phyloP scores from a whole-genome alignment of 108 stramenopile species.

The Skeletonema grethae region DNA sequence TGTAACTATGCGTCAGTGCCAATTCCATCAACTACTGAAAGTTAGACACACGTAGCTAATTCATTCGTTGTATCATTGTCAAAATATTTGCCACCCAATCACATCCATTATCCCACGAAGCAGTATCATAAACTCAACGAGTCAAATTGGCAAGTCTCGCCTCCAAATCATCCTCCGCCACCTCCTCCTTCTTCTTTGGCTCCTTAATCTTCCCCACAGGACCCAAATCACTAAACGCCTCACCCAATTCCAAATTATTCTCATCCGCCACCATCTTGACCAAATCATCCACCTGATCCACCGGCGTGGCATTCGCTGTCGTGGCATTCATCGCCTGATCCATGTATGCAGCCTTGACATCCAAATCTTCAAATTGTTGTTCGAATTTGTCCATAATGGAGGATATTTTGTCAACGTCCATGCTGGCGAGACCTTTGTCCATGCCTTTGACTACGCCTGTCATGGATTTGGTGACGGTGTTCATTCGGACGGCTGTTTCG shows the following conservation, averaged over 20 bases:
- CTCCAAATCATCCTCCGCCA: slow-evolving; percentile 73
- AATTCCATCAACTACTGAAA: too few relatives aligned
- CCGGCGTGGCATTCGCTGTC: slow-evolving; percentile 95
- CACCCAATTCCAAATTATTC: slow-evolving; percentile 84
- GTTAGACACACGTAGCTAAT: too few relatives aligned
- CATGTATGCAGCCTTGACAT: slow-evolving; percentile 96
- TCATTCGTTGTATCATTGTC: neutral
- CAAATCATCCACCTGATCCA: slow-evolving; percentile 93
- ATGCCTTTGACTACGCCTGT: slow-evolving; percentile 92
- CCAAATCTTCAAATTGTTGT: slow-evolving; percentile 98
- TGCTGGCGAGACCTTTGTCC: slow-evolving; percentile 85
- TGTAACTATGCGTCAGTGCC: too few relatives aligned
- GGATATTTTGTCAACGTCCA: slow-evolving; percentile 95
- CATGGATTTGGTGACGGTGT: slow-evolving; percentile 91
- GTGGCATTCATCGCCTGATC: slow-evolving; percentile 95
- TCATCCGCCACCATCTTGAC: slow-evolving; percentile 94
- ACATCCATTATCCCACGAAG: neutral
- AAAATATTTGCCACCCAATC: neutral
- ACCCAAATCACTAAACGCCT: slow-evolving; percentile 78
- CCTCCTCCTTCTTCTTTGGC: slow-evolving; percentile 39
- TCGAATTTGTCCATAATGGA: slow-evolving; percentile 96
- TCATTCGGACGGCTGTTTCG: slow-evolving; percentile 97
- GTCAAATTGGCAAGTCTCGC: slow-evolving; percentile 82
- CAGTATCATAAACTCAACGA: slow-evolving; percentile 13
- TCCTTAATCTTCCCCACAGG: slow-evolving; percentile 74